Base-by-base conservation (phyloP, 1,139 yeast species). In the Saccharomyces hybrid region DNA sequence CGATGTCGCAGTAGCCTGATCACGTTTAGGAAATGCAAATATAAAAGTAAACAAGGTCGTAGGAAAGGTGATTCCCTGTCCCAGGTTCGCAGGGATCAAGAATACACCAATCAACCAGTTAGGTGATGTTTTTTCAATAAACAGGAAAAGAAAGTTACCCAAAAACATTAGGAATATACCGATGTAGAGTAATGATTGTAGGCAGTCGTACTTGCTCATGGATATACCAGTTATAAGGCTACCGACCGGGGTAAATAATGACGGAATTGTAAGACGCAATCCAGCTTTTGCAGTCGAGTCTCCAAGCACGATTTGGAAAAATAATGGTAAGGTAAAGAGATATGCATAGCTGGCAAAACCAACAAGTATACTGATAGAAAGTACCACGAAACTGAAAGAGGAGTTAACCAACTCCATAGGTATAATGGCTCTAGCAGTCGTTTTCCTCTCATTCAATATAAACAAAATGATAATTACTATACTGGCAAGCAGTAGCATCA, bases 41-140 rank as follows among this genome's bases (percentile, higher is more conserved):
- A 75, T 67, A 54, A 75, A 75, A 4, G 75, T 61, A 59, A 75
- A 75, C 30, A 75, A 61, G 4, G 74, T 65, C 25, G 73, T 70
- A 1, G 78, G 78, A 54, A 70, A 75, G 2, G 72, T 71, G 56
- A 74, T 62, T 13, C 79, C 79, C 51, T 73, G 74, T 2, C 79
- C 78, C 16, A 74, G 56, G 55, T 74, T 75, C 2, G 77, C 74
- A 1, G 78, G 75, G 20, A 75, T 53, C 52, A 65, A 53, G 13
- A 71, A 58, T 1, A 73, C 30, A 53, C 65, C 65, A 6, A 71
- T 57, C 5, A 66, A 49, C 68, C 70, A 64, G 9, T 63, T 58
- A 1, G 71, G 67, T 26, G 66, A 59, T 0, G 54, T 51, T 9
- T 60, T 57, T 1, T 66, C 62, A 2, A 75, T 66, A 2, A 65